These are phyloP conservation scores for Aureobasidium uvarum DNA, from an alignment of 2,329 filamentous ascomycete genomes.

Conservation along the genomic window DNA sequence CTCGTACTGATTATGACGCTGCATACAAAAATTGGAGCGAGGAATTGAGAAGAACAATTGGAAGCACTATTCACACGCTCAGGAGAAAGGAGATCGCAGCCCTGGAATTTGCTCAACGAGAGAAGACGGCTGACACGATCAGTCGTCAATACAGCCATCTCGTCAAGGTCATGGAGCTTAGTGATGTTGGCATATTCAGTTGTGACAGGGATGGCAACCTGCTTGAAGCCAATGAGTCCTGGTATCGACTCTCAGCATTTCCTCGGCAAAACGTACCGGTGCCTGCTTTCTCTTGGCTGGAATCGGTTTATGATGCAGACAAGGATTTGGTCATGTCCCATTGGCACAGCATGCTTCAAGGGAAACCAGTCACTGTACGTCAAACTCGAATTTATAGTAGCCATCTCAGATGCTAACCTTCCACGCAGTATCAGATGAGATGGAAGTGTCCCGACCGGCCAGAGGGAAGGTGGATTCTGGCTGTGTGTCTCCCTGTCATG, in stretches of 20 bases:
- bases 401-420: not conserved
- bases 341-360: constrained; percentile 12
- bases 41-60: not conserved
- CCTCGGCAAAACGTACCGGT: not conserved
- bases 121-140: constrained; percentile 25
- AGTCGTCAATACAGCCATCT: constrained; percentile 20
- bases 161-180: constrained; percentile 27
- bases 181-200: constrained; percentile 28
- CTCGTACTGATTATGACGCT: not conserved
- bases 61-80: not conserved
- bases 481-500: constrained; percentile 31
- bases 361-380: constrained; percentile 18
- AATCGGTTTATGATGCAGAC: constrained; percentile 19
- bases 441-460: constrained; percentile 16
- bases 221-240: constrained; percentile 28
- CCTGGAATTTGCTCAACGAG: not conserved
- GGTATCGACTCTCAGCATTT: constrained; percentile 18
- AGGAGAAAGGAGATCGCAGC: constrained; percentile 3
- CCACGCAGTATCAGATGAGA: constrained; percentile 16
- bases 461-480: constrained; percentile 30
- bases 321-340: constrained; percentile 19
- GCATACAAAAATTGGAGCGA: constrained; percentile 11
- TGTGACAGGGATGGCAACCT: constrained; percentile 26
- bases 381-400: not conserved
- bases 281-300: constrained; percentile 17